Evolutionary conservation across 1,284 basidiomycete species (phyloP).

Genomic region (Apiotrichum porosum): DNA sequence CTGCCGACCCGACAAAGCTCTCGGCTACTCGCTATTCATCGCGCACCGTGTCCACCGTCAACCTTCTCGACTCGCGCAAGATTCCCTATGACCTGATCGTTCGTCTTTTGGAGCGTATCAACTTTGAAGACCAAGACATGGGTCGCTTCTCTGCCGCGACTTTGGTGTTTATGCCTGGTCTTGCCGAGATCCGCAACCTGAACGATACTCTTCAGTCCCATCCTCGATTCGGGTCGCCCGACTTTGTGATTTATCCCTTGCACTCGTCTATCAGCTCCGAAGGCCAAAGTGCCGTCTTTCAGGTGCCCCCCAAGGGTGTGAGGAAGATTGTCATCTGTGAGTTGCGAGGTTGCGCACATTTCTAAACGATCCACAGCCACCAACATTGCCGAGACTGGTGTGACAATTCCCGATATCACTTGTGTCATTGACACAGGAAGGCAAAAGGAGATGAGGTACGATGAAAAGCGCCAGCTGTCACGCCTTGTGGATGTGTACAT

Average conservation of each 20-base stretch:
- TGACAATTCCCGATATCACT: slow-evolving; percentile 97
- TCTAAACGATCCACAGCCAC: no score
- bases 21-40: slow-evolving; percentile 55
- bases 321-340: slow-evolving; percentile 84
- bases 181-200: slow-evolving; percentile 82
- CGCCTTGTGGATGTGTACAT: slow-evolving; percentile 89
- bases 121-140: slow-evolving; percentile 58
- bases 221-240: slow-evolving; percentile 61
- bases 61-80: slow-evolving; percentile 79
- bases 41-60: slow-evolving; percentile 74
- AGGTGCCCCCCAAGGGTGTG: slow-evolving; percentile 70
- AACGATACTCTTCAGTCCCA: slow-evolving; percentile 79
- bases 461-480: slow-evolving; percentile 95
- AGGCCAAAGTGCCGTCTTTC: slow-evolving; percentile 84
- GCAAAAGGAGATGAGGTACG: slow-evolving; percentile 91
- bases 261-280: slow-evolving; percentile 91
- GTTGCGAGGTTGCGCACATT: slow-evolving; percentile 17
- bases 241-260: slow-evolving; percentile 80
- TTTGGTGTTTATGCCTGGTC: slow-evolving; percentile 89
- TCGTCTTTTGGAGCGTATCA: slow-evolving; percentile 79
- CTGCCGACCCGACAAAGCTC: slow-evolving; percentile 38
- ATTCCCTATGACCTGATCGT: slow-evolving; percentile 89
- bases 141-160: slow-evolving; percentile 69
- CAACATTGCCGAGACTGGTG: slow-evolving; percentile 77
- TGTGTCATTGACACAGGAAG: slow-evolving; percentile 96